Evolutionary conservation across 768 basidiomycete species (phyloP).

Genomic region (Tricholoma hemisulphureum): DNA sequence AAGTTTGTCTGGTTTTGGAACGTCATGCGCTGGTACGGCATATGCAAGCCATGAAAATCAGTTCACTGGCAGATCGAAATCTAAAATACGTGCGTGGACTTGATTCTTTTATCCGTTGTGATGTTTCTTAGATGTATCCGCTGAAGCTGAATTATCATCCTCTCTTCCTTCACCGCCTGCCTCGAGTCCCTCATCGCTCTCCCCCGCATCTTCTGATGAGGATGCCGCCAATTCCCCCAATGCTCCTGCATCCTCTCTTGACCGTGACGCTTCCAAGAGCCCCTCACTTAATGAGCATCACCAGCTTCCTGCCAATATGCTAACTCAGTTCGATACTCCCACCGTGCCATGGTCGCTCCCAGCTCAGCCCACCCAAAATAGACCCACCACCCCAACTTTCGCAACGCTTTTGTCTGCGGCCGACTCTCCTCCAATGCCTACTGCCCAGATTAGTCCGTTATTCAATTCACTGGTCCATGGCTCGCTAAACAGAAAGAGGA

Average conservation of each 20-base stretch:
- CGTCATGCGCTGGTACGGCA: neutral
- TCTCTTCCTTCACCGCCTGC: slow-evolving; percentile 35
- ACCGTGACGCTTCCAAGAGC: neutral
- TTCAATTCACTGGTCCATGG: slow-evolving; percentile 18
- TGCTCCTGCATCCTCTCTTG: neutral
- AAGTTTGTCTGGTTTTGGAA: slow-evolving; percentile 18
- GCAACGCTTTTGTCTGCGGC: slow-evolving; percentile 26
- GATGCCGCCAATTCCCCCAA: neutral
- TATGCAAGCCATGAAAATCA: neutral
- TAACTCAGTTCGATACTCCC: neutral
- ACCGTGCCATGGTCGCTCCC: neutral
- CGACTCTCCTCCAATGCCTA: slow-evolving; percentile 10
- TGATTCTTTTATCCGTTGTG: neutral
- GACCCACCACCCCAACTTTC: slow-evolving; percentile 20
- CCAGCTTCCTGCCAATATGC: neutral
- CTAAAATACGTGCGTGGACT: slow-evolving; percentile 3
- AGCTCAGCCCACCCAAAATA: neutral
- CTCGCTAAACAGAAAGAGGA: slow-evolving; percentile 7
- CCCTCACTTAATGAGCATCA: neutral
- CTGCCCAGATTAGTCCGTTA: slow-evolving; percentile 16
- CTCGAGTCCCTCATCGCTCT: slow-evolving; percentile 26
- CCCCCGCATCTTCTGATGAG: slow-evolving; percentile 6
- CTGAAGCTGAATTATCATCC: slow-evolving; percentile 17
- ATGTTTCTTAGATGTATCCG: neutral
- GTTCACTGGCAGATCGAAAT: neutral